Conservation (phyloP, 495 filamentous ascomycete genomes). For the Pseudotulostoma volvatum region DNA sequence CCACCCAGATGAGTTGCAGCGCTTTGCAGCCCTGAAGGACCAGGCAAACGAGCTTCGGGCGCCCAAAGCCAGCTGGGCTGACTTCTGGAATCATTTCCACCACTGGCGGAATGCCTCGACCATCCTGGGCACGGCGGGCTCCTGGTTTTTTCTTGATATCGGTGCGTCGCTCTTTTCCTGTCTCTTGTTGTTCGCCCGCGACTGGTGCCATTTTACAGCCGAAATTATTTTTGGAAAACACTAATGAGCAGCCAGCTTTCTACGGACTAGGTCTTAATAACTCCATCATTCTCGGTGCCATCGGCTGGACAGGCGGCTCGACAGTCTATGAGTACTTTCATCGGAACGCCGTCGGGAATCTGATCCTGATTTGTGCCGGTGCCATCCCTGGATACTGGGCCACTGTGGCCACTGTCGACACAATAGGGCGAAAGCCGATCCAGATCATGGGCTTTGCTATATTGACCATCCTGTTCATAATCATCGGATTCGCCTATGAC, state of each 20-base stretch:
- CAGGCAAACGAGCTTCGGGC: slow-evolving; percentile 30
- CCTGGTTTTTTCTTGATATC: slow-evolving; percentile 65
- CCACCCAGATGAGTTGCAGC: slow-evolving; percentile 43
- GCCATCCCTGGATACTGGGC: slow-evolving; percentile 69
- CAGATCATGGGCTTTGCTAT: slow-evolving; percentile 62
- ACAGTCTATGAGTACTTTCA: slow-evolving; percentile 48
- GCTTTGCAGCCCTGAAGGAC: slow-evolving; percentile 30
- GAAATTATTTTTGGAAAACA: too few relatives aligned
- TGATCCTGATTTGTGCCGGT: slow-evolving; percentile 59
- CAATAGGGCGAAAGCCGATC: slow-evolving; percentile 61
- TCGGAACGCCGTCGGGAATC: slow-evolving; percentile 55
- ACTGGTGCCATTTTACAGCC: too few relatives aligned
- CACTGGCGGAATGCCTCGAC: slow-evolving; percentile 53
- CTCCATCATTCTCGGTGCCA: slow-evolving; percentile 45
- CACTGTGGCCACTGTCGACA: slow-evolving; percentile 52
- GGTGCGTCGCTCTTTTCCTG: neutral
- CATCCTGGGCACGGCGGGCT: slow-evolving; percentile 59
- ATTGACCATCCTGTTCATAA: slow-evolving; percentile 56
- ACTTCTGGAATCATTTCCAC: slow-evolving; percentile 47
- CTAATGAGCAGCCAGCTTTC: slow-evolving; percentile 46
- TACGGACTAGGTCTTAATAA: slow-evolving; percentile 72
- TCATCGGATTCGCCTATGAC: slow-evolving; percentile 60
- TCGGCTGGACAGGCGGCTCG: slow-evolving; percentile 45
- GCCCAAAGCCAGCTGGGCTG: slow-evolving; percentile 46
- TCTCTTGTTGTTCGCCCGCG: slow-evolving; percentile 1